Base-by-base conservation (phyloP, 2,329 filamentous ascomycete genomes). In the Aspergillus nomiae region DNA sequence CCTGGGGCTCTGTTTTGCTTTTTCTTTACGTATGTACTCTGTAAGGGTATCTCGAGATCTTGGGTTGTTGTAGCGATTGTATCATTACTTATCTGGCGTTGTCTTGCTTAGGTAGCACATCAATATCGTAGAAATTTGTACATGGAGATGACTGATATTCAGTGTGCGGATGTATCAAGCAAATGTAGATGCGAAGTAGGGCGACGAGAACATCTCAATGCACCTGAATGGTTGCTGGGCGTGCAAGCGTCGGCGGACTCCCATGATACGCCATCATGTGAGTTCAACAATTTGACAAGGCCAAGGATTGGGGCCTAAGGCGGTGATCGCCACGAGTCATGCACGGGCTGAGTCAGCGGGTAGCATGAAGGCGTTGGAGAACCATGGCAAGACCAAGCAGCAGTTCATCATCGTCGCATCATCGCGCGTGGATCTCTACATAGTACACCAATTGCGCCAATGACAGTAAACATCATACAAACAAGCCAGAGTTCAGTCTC, bases 41-140 rank as follows among this genome's bases (percentile, higher is more conserved):
- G 21, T 36, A 12, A 26, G 12, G 32, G 45, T 30, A 28, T 30
- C n/a, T 51, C n/a, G 21, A 8, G 28, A 26, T 11, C 24, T 11
- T 34, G 11, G 7, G 43, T 57, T 57, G 34, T 24, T 38, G 16
- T 38, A 26, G 48, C 58, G 50, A 34, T 11, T 59, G 58, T 54
- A 59, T 21, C 48, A 59, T 59, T 53, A 59, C 21, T 41, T 32
- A 28, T 26, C 36, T 16, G 41, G 58, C 26, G 58, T 45, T 59
- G 30, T 12, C 48, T 14, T 38, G 8, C 46, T 48, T 9, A 14
- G 45, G 14, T 26, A n/a, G 26, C 21, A 32, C 19, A 26, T 38
- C 30, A 30, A 53, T 16, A 32, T 19, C 14, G 8, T 53, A 48
- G n/a, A 48, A 48, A 24, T 48, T 14, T 48, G n/a, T 48, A 16